Conservation (phyloP, 257 asterid genomes). For the Solanum lignicaule region DNA sequence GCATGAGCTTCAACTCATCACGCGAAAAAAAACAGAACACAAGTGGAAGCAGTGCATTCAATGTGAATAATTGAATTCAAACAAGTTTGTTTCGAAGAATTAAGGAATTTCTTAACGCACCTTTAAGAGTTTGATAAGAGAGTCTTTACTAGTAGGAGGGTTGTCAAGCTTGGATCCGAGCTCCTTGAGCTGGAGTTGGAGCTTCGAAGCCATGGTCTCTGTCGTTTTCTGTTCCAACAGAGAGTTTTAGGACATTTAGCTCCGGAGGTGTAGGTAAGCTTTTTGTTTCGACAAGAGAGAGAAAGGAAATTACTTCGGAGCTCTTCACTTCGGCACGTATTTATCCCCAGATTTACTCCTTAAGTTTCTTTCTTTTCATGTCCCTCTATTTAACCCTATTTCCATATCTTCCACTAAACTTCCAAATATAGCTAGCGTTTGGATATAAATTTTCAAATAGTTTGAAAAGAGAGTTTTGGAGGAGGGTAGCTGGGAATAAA, state of each 20-base stretch:
- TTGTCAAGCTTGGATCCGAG: constrained; percentile 69
- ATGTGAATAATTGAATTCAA: neutral
- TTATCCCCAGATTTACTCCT: neutral
- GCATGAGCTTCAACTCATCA: neutral
- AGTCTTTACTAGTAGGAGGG: constrained; percentile 63
- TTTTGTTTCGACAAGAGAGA: neutral
- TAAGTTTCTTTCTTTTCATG: neutral
- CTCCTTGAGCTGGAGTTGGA: constrained; percentile 65
- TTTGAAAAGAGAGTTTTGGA: neutral
- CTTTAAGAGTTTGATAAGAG: constrained; percentile 71
- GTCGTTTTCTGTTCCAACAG: neutral
- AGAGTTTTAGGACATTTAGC: neutral
- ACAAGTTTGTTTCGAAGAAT: neutral
- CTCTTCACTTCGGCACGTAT: neutral
- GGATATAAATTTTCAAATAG: neutral
- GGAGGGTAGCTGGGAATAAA: neutral
- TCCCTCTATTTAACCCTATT: neutral
- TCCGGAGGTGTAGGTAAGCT: neutral
- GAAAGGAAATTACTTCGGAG: neutral
- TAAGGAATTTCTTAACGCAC: constrained; percentile 8
- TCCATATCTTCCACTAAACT: neutral
- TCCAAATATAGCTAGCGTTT: neutral
- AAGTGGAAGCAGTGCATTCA: neutral
- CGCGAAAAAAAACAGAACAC: neutral
- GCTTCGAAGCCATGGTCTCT: constrained; percentile 47